A percentile compares a stretch with the other conserved stretches of the same genome.
Evolutionary conservation across 768 basidiomycete genomes (phyloP).

Genomic region (Phylloporus rhodoxanthus): DNA sequence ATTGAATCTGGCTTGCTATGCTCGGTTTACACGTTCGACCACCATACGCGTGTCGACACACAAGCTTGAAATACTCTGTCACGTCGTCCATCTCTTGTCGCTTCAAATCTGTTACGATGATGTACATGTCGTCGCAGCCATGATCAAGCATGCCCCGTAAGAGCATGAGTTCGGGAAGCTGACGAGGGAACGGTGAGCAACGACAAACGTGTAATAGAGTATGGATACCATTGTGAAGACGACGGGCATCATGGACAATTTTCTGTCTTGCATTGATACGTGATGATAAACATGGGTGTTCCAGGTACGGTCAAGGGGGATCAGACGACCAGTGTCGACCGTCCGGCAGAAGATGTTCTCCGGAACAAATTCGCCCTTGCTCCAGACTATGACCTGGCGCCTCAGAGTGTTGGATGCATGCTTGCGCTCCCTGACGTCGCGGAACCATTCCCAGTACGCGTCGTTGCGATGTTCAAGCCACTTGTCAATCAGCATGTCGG

Average conservation of each 20-base stretch:
- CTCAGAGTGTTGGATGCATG: constrained; percentile 48
- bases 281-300: constrained; percentile 78
- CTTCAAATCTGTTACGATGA: constrained; percentile 76
- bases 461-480: constrained; percentile 78
- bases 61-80: constrained; percentile 73
- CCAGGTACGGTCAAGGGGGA: constrained; percentile 78
- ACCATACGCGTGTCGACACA: constrained; percentile 59
- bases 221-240: constrained; percentile 68
- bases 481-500: constrained; percentile 75
- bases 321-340: constrained; percentile 70
- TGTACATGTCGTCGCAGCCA: constrained; percentile 72
- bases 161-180: constrained; percentile 78
- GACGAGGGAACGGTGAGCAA: constrained; percentile 5
- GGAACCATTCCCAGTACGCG: constrained; percentile 74
- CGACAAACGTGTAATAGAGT: neutral
- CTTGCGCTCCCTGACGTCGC: constrained; percentile 59
- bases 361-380: constrained; percentile 69
- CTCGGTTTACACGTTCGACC: constrained; percentile 57
- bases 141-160: constrained; percentile 76
- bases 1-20: constrained; percentile 60
- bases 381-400: constrained; percentile 46
- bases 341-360: constrained; percentile 78
- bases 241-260: constrained; percentile 72
- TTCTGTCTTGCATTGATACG: constrained; percentile 65
- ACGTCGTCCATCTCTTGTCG: constrained; percentile 77